Conservation (phyloP, 805 yeast species). For the Ogataea paradorogensis region DNA sequence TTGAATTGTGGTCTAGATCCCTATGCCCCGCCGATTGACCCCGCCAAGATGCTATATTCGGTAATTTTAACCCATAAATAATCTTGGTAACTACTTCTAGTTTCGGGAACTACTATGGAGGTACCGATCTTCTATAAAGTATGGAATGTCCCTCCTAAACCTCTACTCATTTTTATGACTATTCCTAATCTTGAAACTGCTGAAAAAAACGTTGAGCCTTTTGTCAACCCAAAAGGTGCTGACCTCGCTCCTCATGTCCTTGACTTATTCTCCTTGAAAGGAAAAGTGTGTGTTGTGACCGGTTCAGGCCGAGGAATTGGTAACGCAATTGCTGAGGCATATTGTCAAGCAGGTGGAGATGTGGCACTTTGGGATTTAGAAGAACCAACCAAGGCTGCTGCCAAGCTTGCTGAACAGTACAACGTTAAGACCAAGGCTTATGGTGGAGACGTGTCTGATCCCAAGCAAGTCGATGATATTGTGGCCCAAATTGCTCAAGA, state of each 20-base stretch:
- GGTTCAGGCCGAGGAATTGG: constrained; percentile 44
- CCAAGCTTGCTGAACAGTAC: constrained; percentile 39
- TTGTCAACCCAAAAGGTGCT: constrained; percentile 40
- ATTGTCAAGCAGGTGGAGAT: constrained; percentile 42
- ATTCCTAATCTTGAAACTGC: not conserved
- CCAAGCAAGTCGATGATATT: constrained; percentile 30
- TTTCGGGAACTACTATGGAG: not conserved
- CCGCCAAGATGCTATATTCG: not conserved
- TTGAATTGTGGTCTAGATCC: too few species aligned
- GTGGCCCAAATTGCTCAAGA: constrained; percentile 34
- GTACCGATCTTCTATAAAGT: not conserved
- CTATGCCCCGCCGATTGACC: not conserved
- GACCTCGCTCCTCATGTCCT: constrained; percentile 47
- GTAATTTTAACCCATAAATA: not conserved
- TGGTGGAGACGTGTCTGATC: constrained; percentile 33
- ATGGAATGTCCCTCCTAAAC: not conserved
- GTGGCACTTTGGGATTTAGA: constrained; percentile 43
- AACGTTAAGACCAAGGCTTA: constrained; percentile 22
- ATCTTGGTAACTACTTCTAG: too few species aligned
- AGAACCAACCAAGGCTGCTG: constrained; percentile 35
- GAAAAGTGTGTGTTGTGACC: constrained; percentile 41
- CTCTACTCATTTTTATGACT: not conserved
- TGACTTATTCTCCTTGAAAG: constrained; percentile 40
- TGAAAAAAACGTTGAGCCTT: not conserved
- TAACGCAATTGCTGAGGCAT: constrained; percentile 39